Percentiles rank a stretch among this genome's conserved stretches.
These are phyloP conservation scores for Pythium diclinum DNA, from an alignment of 352 stramenopile species.

Conservation along the genomic window DNA sequence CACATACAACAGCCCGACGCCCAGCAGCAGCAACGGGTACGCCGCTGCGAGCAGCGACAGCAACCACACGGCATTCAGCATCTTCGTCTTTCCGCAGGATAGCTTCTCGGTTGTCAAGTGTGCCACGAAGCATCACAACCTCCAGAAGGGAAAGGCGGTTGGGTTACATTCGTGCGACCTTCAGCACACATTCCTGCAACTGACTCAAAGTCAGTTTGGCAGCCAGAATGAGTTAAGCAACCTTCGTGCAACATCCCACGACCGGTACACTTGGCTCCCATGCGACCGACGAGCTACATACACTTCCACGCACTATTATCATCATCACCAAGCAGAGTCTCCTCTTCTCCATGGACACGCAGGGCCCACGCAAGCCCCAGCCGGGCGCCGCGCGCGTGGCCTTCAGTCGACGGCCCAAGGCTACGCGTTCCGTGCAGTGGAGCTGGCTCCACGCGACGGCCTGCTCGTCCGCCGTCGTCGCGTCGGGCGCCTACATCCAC, in stretches of 20 bases:
- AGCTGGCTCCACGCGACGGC: slow-evolving; percentile 72
- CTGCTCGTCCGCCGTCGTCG: slow-evolving; percentile 64
- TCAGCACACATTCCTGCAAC: slow-evolving; percentile 17
- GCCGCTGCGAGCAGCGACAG: slow-evolving; percentile 22
- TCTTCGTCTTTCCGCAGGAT: not conserved
- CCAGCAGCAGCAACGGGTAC: slow-evolving; percentile 31
- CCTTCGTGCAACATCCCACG: slow-evolving; percentile 10
- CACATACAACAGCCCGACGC: slow-evolving; percentile 30
- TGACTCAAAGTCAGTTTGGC: not conserved
- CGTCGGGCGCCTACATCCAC: slow-evolving; percentile 71
- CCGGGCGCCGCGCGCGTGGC: not conserved
- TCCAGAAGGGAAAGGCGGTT: not conserved
- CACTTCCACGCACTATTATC: not conserved
- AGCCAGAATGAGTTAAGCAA: not conserved
- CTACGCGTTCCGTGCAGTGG: slow-evolving; percentile 33
- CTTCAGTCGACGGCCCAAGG: slow-evolving; percentile 3
- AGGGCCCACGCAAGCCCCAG: not conserved
- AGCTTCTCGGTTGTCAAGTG: not conserved
- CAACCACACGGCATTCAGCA: slow-evolving; percentile 31
- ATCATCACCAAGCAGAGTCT: not conserved
- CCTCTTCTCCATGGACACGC: not conserved
- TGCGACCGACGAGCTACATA: not conserved
- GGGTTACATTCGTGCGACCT: slow-evolving; percentile 11
- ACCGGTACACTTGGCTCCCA: not conserved
- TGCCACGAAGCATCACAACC: not conserved